These are phyloP conservation scores for Arctostaphylos glauca DNA, from an alignment of 148 eudicot species.

Conservation along the genomic window DNA sequence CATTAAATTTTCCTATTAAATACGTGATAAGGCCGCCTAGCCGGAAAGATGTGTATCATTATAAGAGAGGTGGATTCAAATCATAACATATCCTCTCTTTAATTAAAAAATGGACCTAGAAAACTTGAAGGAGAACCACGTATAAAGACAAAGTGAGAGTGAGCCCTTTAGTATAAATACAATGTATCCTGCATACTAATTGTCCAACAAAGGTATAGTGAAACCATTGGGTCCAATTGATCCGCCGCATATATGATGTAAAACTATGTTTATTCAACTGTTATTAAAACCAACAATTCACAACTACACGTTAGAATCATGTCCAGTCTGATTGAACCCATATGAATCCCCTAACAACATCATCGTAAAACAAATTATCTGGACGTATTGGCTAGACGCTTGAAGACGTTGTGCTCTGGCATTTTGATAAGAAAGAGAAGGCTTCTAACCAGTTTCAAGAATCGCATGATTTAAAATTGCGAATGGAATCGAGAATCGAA, in stretches of 20 bases:
- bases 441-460: background rate
- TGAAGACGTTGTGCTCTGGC: background rate
- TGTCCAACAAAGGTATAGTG: background rate
- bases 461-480: background rate
- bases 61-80: background rate
- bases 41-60: background rate
- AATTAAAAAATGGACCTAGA: background rate
- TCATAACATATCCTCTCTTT: background rate
- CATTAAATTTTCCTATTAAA: background rate
- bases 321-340: too few relatives aligned
- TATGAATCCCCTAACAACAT: too few relatives aligned
- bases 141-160: too few relatives aligned
- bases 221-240: background rate
- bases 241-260: too few relatives aligned
- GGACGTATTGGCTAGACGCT: background rate
- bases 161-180: background rate
- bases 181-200: background rate
- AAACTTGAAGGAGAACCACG: background rate
- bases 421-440: background rate
- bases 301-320: too few relatives aligned
- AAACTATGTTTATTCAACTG: too few relatives aligned
- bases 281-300: too few relatives aligned
- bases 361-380: background rate
- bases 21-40: background rate
- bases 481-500: background rate